Conservation (phyloP, 2,329 filamentous ascomycete species). For the Aureobasidium lini region DNA sequence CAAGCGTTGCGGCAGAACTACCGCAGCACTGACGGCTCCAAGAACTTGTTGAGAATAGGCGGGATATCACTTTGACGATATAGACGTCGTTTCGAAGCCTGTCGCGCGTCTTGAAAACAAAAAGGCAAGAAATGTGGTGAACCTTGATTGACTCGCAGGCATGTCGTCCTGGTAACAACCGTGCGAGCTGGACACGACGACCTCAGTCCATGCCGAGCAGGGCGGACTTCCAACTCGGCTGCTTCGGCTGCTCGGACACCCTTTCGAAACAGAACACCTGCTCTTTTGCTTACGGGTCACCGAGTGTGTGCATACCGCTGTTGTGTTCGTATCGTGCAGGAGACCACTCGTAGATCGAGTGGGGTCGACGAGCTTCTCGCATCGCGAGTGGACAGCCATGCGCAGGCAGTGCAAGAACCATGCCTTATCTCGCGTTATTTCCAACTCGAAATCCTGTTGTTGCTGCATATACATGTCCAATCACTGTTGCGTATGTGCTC, state of each 20-base stretch:
- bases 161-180: constrained; percentile 6
- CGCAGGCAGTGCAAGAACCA: background rate
- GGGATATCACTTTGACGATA: background rate
- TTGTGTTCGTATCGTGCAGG: constrained; percentile 8
- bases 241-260: background rate
- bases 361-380: background rate
- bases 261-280: background rate
- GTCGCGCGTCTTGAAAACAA: background rate
- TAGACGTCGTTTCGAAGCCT: background rate
- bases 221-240: background rate
- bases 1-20: background rate
- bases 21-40: constrained; percentile 2
- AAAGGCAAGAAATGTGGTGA: background rate
- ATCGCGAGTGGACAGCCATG: background rate
- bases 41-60: constrained; percentile 1
- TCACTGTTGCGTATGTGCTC: background rate
- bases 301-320: background rate
- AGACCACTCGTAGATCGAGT: background rate
- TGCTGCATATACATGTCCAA: background rate
- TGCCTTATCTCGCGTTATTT: background rate
- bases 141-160: background rate
- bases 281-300: background rate
- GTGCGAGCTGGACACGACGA: background rate
- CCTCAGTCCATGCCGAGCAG: background rate
- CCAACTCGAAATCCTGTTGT: background rate